A percentile compares a stretch with the other conserved stretches of the same genome.
phyloP scores from a whole-genome alignment of 192 early-diverging fungal genomes.

The Coemansia biformis region DNA sequence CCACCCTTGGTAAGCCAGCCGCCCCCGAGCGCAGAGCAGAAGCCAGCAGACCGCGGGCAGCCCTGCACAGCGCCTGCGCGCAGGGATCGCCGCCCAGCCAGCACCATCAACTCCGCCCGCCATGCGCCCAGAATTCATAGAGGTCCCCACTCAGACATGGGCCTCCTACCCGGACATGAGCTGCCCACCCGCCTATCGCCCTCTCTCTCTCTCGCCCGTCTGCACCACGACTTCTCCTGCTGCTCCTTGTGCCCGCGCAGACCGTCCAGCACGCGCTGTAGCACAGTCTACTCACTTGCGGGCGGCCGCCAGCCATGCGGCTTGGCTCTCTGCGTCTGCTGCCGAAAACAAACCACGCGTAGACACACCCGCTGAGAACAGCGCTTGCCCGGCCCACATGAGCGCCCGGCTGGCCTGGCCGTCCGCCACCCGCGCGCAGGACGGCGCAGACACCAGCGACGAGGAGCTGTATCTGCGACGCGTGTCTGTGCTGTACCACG shows the following conservation, averaged over 20 bases:
- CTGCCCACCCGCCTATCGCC: too few species aligned
- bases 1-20: conserved; percentile 22
- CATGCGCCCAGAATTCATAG: too few species aligned
- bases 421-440: background rate
- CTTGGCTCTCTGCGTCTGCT: conserved; percentile 5
- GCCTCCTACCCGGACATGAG: too few species aligned
- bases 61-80: background rate
- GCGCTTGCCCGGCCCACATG: background rate
- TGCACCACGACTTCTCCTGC: too few species aligned
- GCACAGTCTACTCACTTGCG: too few species aligned
- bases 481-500: conserved; percentile 44
- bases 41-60: background rate
- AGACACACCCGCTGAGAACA: conserved; percentile 3
- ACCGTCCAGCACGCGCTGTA: too few species aligned
- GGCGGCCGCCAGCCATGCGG: conserved; percentile 2
- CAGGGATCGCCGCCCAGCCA: too few species aligned
- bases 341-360: conserved; percentile 2
- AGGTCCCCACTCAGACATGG: too few species aligned
- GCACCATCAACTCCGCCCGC: too few species aligned
- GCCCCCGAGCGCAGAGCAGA: background rate
- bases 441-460: conserved; percentile 11
- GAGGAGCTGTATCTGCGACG: conserved; percentile 47
- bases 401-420: background rate
- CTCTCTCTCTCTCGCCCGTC: too few species aligned
- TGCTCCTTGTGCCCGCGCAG: background rate